A percentile compares a stretch with the other conserved stretches of the same genome.
These are phyloP conservation scores for Lindgomyces ingoldianus DNA, from an alignment of 495 filamentous ascomycete genomes.

Conservation along the genomic window DNA sequence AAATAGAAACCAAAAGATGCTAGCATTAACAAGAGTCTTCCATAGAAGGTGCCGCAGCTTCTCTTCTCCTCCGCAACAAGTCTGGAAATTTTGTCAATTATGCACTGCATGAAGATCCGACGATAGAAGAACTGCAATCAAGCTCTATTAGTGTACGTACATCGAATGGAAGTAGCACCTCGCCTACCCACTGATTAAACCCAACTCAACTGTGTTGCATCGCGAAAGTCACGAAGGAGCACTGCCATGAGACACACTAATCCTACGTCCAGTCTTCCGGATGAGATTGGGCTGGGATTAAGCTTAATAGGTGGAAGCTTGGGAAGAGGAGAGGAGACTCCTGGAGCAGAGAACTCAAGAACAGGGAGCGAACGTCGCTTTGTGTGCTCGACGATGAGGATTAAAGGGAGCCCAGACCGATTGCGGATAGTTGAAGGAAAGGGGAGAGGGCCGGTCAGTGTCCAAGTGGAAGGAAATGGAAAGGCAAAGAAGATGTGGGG, in stretches of 20 bases:
- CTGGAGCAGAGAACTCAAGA: neutral
- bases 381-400: neutral
- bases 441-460: constrained; percentile 22
- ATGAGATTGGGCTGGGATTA: neutral
- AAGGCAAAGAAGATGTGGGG: constrained; percentile 3
- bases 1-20: neutral
- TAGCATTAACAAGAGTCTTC: neutral
- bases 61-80: neutral
- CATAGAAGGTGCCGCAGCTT: neutral
- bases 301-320: neutral
- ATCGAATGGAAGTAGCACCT: constrained; percentile 5
- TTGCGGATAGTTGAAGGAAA: constrained; percentile 17
- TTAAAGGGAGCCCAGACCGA: constrained; percentile 3
- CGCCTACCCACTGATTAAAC: neutral
- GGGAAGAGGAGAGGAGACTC: neutral
- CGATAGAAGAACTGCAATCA: constrained; percentile 16
- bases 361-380: neutral
- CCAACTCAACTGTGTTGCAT: neutral
- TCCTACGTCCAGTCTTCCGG: neutral
- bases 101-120: constrained; percentile 14
- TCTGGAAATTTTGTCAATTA: constrained; percentile 22
- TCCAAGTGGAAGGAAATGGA: constrained; percentile 6
- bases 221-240: constrained; percentile 1
- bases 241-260: constrained; percentile 2
- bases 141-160: constrained; percentile 7